Evolutionary conservation across 2,329 filamentous ascomycete genomes (phyloP), one percentile per base, ranked within the genome.

Genomic region (Podosphaera xanthii): DNA sequence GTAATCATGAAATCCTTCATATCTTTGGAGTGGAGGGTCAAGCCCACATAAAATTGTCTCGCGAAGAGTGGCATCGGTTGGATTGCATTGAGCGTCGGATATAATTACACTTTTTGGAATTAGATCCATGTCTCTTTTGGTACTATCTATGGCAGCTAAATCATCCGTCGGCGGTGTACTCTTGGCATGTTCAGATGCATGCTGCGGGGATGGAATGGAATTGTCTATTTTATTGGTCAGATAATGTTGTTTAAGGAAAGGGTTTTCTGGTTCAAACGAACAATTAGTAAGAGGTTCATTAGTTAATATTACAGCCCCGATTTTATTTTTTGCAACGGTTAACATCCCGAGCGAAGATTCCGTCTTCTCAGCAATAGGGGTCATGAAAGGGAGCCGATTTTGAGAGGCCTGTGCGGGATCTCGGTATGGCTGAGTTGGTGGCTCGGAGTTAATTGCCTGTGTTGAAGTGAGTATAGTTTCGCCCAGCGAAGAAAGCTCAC

Each of bases 371-470:
- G 92, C 91, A 64, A 98, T 98, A 1, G 92, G 92, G 0, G 92
- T 98, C 92, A 98, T 97, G 70, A 97, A 98, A 2, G 91, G 92
- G 8, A 97, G 76, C 59, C 90, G 84, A 71, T 90, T 95, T 67
- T 96, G 94, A 61, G 89, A 88, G 70, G 84, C 77, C 69, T 89
- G 79, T 42, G 74, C 78, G 67, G 87, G 81, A 70, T 95, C 86
- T 68, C 89, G 83, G 76, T 85, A 95, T 60, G 87, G 86, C 55
- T 83, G 79, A 60, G 79, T 84, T 22, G 87, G 84, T 52, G 87
- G 81, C 64, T 90, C 82, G 69, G 89, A 94, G 70, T 94, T 87
- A 68, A 94, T 87, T 0, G 89, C 89, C 0, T 86, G 85, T 42
- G 91, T 77, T 0, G 87, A 87, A 22, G 92, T 77, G 67, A 87